Evolutionary conservation across 305 asterid species (phyloP), one percentile per base, ranked within the genome.

Genomic region (Coffea humblotiana): DNA sequence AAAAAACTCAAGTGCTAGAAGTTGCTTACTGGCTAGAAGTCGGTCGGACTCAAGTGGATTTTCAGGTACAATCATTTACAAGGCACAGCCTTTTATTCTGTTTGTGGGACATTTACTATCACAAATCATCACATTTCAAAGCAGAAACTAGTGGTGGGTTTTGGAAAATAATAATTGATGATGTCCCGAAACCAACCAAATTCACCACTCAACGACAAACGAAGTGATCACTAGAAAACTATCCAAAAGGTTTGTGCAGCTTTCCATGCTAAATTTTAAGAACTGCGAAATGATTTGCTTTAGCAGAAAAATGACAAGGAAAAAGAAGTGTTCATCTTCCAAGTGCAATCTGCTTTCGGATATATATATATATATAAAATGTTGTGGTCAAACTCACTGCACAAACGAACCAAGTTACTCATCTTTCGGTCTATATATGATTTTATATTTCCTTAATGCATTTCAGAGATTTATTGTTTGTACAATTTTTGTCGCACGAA

Each of bases 341-440:
- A 64, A 64, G 69, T 64, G 74, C 74, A 37, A 1, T 60, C n/a
- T 21, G 29, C 65, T 60, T 60, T 60, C 13, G 25, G 65, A 11
- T 7, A 60, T 72, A 32, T 1, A 29, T 72, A 32, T 1, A 29
- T 29, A 29, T 1, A 23, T 47, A 11, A 15, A 48, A 49, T 49
- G 60, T 16, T 37, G 7, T 79, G 45, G 77, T 47, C 66, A 79
- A 72, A 78, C 64, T 52, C 71, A 74, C 71, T 23, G 61, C 79
- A 51, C 25, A 49, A 18, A 35, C 3, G 72, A 51, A 67, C 68
- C 75, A 61, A 32, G 32, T 32, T 1, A 27, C 47, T 76, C 69
- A 64, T 75, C 82, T 79, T 79, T 79, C 82, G 82, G 78, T 27
- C 37, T 6, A 18, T 14, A 23, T 15, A 29, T 15, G 64, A 74